These are phyloP conservation scores for Lactuca saligna DNA, from an alignment of 129 eudicot genomes.

Conservation along the genomic window DNA sequence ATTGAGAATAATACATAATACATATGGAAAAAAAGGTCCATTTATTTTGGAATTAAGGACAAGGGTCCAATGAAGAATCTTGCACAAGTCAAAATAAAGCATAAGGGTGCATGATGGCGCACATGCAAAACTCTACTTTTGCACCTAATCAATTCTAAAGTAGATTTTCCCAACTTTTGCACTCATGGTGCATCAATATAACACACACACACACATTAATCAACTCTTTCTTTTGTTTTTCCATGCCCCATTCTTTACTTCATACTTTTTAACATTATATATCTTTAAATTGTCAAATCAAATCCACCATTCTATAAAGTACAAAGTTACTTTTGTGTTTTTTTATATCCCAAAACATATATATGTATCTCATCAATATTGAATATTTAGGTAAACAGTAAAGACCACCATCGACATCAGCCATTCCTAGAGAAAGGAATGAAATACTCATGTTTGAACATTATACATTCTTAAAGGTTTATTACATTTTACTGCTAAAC, in stretches of 20 bases:
- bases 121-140: constrained; percentile 49
- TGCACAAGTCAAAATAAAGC: constrained; percentile 40
- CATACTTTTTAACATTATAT: constrained; percentile 16
- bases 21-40: background rate
- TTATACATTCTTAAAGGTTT: no score
- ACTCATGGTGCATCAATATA: constrained; percentile 36
- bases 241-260: constrained; percentile 26
- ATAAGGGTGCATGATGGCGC: constrained; percentile 38
- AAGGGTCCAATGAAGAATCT: constrained; percentile 33
- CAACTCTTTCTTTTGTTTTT: constrained; percentile 16
- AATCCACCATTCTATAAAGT: constrained; percentile 30
- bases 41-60: constrained; percentile 7
- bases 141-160: constrained; percentile 42
- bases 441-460: background rate
- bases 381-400: background rate
- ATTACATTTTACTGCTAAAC: no score
- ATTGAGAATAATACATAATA: background rate
- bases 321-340: constrained; percentile 15
- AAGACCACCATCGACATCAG: background rate
- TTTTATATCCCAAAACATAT: background rate
- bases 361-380: background rate
- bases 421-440: background rate
- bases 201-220: constrained; percentile 24
- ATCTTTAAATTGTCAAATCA: constrained; percentile 32
- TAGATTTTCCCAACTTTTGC: constrained; percentile 42